A percentile compares a stretch with the other conserved stretches of the same genome.
These are phyloP conservation scores for Penicillium canariense DNA, from an alignment of 495 filamentous ascomycete species.

Conservation along the genomic window DNA sequence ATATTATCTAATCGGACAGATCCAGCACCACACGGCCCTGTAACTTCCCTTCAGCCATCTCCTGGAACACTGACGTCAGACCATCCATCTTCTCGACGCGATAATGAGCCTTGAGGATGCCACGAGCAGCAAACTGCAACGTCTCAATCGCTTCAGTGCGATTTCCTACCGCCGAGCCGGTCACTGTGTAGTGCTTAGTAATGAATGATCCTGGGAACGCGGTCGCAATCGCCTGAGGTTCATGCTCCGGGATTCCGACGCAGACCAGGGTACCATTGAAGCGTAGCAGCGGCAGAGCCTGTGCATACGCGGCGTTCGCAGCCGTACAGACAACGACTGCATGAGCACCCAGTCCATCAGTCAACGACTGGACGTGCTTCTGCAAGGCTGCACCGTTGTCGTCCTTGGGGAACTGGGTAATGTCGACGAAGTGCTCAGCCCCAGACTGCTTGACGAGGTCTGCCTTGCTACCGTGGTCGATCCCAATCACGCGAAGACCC, in stretches of 20 bases:
- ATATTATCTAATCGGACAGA: constrained; percentile 31
- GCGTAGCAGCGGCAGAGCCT: constrained; percentile 55
- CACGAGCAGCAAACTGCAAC: constrained; percentile 60
- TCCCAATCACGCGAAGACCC: constrained; percentile 64
- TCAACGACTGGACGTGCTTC: constrained; percentile 56
- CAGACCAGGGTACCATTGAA: constrained; percentile 65
- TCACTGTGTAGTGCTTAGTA: constrained; percentile 52
- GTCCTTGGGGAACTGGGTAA: constrained; percentile 53
- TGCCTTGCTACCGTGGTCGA: constrained; percentile 65
- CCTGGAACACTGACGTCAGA: constrained; percentile 58
- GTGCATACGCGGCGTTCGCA: constrained; percentile 64
- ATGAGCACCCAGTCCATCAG: constrained; percentile 61
- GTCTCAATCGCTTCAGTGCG: constrained; percentile 64
- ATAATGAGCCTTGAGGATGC: constrained; percentile 59
- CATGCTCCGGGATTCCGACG: constrained; percentile 66
- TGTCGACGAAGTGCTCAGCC: constrained; percentile 67
- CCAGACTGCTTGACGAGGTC: constrained; percentile 57
- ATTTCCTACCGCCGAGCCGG: constrained; percentile 63
- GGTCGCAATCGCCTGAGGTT: constrained; percentile 54
- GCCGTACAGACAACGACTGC: constrained; percentile 64
- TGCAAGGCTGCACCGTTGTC: constrained; percentile 46
- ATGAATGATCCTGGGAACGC: constrained; percentile 54
- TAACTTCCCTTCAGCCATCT: constrained; percentile 56
- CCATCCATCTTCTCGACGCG: constrained; percentile 59
- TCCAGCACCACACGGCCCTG: constrained; percentile 61